These are phyloP conservation scores for Saprolegnia diclina DNA, from an alignment of 352 stramenopile species.

Conservation along the genomic window DNA sequence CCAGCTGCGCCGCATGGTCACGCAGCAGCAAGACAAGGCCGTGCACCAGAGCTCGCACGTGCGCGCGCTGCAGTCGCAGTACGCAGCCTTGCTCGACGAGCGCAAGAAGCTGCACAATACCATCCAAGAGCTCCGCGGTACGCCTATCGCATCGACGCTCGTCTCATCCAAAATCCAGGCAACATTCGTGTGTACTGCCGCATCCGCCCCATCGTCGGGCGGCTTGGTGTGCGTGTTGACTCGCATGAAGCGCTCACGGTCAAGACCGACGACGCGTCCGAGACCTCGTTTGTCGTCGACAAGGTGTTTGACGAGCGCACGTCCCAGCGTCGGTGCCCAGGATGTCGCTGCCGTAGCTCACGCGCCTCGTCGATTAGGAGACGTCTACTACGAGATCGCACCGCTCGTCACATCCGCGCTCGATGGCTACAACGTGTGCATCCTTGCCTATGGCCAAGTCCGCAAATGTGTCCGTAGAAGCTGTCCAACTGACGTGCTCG, in stretches of 20 bases:
- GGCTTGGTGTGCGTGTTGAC: constrained; percentile 16
- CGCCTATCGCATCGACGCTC: not conserved
- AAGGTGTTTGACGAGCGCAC: constrained; percentile 69
- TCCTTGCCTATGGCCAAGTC: constrained; percentile 95
- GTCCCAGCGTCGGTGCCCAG: constrained; percentile 52
- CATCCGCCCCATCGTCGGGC: constrained; percentile 45
- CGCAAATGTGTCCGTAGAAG: not conserved
- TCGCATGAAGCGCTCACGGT: not conserved
- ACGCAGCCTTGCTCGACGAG: constrained; percentile 16
- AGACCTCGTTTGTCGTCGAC: not conserved
- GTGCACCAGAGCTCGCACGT: not conserved
- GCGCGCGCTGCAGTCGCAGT: constrained; percentile 13
- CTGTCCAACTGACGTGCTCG: not conserved
- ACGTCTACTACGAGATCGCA: constrained; percentile 90
- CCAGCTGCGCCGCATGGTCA: not conserved
- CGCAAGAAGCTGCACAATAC: constrained; percentile 26
- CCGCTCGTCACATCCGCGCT: constrained; percentile 84
- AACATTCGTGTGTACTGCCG: constrained; percentile 77
- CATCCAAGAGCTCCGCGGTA: constrained; percentile 30
- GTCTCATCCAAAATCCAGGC: constrained; percentile 27
- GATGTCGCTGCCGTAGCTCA: constrained; percentile 35
- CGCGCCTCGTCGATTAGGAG: constrained; percentile 35
- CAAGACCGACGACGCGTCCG: not conserved
- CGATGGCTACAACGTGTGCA: constrained; percentile 89
- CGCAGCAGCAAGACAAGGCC: not conserved